Evolutionary conservation across 108 stramenopile species (phyloP).

Genomic region (Cyclotella kingstonii): DNA sequence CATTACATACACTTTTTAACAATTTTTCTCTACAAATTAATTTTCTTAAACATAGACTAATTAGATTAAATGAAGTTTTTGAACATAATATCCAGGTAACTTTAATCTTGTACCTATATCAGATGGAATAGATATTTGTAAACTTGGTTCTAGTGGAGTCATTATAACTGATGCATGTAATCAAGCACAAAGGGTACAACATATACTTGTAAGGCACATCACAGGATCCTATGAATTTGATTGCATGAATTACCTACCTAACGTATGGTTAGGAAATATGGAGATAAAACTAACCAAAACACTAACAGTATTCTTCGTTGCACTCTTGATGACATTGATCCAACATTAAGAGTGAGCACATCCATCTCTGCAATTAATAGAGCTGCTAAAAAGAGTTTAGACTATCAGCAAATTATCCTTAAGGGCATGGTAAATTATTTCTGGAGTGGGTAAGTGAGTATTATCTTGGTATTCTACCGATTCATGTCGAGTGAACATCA

Average conservation of each 20-base stretch:
- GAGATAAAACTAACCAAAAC: neutral
- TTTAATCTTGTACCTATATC: too few species aligned
- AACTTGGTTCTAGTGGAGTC: too few species aligned
- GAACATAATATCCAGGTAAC: neutral
- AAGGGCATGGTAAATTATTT: constrained; percentile 15
- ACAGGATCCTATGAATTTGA: too few species aligned
- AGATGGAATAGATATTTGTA: neutral
- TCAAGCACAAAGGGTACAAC: too few species aligned
- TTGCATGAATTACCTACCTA: neutral
- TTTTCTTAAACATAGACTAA: neutral
- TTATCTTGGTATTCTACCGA: constrained; percentile 5
- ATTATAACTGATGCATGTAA: too few species aligned
- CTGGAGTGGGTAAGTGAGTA: constrained; percentile 1
- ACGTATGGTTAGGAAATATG: constrained; percentile 16
- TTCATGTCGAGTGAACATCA: constrained; percentile 7
- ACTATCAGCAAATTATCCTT: constrained; percentile 14
- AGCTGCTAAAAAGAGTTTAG: constrained; percentile 5
- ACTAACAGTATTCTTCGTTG: neutral
- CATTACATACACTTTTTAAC: neutral
- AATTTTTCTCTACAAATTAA: neutral
- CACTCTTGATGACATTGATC: constrained; percentile 17
- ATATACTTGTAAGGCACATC: neutral
- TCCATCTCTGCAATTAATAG: neutral
- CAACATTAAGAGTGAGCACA: too few species aligned
- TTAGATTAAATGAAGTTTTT: neutral